A percentile compares a stretch with the other conserved stretches of the same genome.
Conservation (phyloP, 768 basidiomycete genomes). For the Ramaria sp. region DNA sequence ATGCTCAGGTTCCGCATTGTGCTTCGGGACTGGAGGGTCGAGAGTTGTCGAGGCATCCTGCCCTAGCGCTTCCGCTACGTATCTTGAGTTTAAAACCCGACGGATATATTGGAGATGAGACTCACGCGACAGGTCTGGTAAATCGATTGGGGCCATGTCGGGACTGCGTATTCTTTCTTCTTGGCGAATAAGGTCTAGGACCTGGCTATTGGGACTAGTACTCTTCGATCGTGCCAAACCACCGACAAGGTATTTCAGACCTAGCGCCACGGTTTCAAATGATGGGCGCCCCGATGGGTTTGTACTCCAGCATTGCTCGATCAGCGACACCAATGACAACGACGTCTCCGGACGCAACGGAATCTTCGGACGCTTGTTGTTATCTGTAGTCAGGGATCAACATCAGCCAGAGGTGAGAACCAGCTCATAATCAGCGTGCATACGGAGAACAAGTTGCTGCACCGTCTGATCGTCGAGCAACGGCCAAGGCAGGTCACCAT, state of each 20-base stretch:
- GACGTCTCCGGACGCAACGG: constrained; percentile 27
- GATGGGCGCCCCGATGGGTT: constrained; percentile 40
- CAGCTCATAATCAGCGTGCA: constrained; percentile 10
- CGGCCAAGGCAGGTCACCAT: constrained; percentile 52
- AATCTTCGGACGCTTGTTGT: constrained; percentile 39
- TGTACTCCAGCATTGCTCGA: constrained; percentile 46
- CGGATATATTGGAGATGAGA: not conserved
- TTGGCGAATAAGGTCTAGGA: not conserved
- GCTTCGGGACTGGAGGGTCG: not conserved
- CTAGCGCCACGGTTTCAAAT: constrained; percentile 37
- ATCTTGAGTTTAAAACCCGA: not conserved
- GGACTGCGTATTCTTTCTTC: not conserved
- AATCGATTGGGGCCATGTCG: constrained; percentile 6
- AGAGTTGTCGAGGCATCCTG: not conserved
- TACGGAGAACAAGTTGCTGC: constrained; percentile 39
- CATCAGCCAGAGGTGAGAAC: constrained; percentile 12
- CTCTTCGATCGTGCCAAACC: constrained; percentile 20
- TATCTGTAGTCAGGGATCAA: constrained; percentile 25
- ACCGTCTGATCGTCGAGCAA: constrained; percentile 40
- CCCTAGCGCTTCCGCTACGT: not conserved
- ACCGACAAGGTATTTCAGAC: constrained; percentile 34
- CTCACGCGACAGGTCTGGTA: not conserved
- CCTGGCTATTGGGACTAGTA: not conserved
- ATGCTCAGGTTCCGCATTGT: not conserved
- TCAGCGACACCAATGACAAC: constrained; percentile 29